Base-by-base conservation (phyloP, 2,329 filamentous ascomycete genomes). In the Epichloe bromicola region DNA sequence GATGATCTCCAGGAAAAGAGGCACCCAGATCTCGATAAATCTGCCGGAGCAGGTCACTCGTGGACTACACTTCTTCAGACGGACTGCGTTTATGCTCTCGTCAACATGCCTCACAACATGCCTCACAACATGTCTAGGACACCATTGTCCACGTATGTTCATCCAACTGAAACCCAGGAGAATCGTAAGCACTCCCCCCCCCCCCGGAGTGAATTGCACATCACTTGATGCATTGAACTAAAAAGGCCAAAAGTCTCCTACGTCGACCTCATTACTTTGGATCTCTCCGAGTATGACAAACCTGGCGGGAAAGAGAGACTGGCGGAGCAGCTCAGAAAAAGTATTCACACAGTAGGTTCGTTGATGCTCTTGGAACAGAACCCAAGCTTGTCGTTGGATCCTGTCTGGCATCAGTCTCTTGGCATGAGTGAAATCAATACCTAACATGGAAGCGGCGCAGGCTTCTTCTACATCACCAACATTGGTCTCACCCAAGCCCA, bases 401-500 rank as follows among this genome's bases (percentile, higher is more conserved):
- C 3, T 30, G 30, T 30, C 10, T 30, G 30, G 10, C 30, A 30
- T 30, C 30, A 30, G 30, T 30, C 10, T 30, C 30, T 30, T 30
- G 4, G 37, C 37, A 38, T n/a, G 37, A n/a, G 30, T 8, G 37
- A 3, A 38, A 38, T 2, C 37, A n/a, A 38, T 14, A 38, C n/a
- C 34, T 43, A 11, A 49, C 20, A 43, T 38, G 7, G 17, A 4
- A 6, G 17, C 14, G 14, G 3, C 30, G 38, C 37, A 51, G 66
- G 79, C 0, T 79, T 83, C 66, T 83, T 83, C 65, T 82, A 82
- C 54, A 74, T 83, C 19, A 75, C 74, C 53, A 80, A 82, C 63
- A 82, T 78, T 54, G 79, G 78, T 34, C 69, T 83, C n/a, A 67
- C 65, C 1, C 77, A 82, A 60, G 77, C 80, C 45, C 68, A 80